Evolutionary conservation across 805 yeast species (phyloP).

Genomic region (Zygosaccharomyces kombuchaensis): DNA sequence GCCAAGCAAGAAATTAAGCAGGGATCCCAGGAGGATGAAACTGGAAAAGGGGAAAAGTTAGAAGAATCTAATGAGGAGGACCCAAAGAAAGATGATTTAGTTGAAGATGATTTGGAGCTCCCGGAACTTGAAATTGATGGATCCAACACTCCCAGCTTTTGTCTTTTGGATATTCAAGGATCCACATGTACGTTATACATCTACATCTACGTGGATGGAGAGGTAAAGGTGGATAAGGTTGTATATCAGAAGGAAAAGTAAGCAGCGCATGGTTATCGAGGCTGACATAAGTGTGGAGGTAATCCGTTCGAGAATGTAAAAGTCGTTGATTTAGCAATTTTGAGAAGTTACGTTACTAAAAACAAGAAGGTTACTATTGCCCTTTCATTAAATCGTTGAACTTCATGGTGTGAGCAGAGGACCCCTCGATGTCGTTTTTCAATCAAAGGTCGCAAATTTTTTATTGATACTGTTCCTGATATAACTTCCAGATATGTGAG

Average conservation of each 20-base stretch:
- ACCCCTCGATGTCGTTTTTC: no score
- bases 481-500: no score
- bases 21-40: slow-evolving; percentile 8
- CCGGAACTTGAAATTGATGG: slow-evolving; percentile 27
- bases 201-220: slow-evolving; percentile 74
- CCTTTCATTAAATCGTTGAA: no score
- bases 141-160: slow-evolving; percentile 73
- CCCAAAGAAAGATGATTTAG: slow-evolving; percentile 20
- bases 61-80: slow-evolving; percentile 2
- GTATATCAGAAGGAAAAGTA: slow-evolving; percentile 49
- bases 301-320: no score
- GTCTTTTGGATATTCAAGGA: slow-evolving; percentile 82
- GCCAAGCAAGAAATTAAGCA: slow-evolving; percentile 4
- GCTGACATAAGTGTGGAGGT: neutral
- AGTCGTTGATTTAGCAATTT: no score
- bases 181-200: slow-evolving; percentile 74
- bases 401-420: no score
- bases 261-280: neutral
- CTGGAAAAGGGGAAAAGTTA: neutral
- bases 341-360: neutral
- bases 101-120: slow-evolving; percentile 19
- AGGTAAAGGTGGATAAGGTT: slow-evolving; percentile 87
- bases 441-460: no score
- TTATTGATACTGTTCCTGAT: no score
- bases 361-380: no score